These are phyloP conservation scores for Maudiozyma turicensis DNA, from an alignment of 805 yeast species.

Conservation along the genomic window DNA sequence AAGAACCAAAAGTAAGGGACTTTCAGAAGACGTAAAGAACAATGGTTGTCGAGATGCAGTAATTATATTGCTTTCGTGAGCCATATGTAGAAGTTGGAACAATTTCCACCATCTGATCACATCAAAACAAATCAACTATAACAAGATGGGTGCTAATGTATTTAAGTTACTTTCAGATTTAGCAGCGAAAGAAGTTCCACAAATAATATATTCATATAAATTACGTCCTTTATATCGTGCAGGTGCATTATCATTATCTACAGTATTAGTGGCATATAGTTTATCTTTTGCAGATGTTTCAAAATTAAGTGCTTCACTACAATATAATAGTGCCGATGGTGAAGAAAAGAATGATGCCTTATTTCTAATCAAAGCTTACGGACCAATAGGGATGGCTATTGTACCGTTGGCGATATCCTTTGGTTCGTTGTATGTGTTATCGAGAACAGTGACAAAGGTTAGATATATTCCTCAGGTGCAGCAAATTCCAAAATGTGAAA, in stretches of 20 bases:
- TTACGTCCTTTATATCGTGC: conserved; percentile 4
- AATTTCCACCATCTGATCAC: too few relatives aligned
- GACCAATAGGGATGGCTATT: conserved; percentile 18
- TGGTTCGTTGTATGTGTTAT: conserved; percentile 16
- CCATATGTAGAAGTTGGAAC: too few relatives aligned
- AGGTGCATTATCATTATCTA: conserved; percentile 13
- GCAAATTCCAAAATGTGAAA: conserved; percentile 13
- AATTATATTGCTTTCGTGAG: too few relatives aligned
- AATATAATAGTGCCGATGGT: conserved; percentile 6
- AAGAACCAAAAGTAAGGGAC: too few relatives aligned
- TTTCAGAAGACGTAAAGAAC: too few relatives aligned
- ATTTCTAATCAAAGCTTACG: conserved; percentile 13
- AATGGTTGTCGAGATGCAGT: too few relatives aligned
- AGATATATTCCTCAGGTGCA: conserved; percentile 16
- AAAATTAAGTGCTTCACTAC: conserved; percentile 12
- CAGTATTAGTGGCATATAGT: conserved; percentile 22
- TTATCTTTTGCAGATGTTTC: conserved; percentile 23
- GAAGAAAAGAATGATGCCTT: conserved; percentile 10
- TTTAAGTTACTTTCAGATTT: conserved; percentile 4
- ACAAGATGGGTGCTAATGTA: conserved; percentile 1
- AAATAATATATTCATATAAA: conserved; percentile 5
- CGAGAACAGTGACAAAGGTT: conserved; percentile 22
- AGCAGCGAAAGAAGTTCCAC: conserved; percentile 3
- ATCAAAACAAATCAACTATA: neutral
- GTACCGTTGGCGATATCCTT: conserved; percentile 22